These are phyloP conservation scores for Haberlea rhodopensis DNA, from an alignment of 257 asterid genomes.

Conservation along the genomic window DNA sequence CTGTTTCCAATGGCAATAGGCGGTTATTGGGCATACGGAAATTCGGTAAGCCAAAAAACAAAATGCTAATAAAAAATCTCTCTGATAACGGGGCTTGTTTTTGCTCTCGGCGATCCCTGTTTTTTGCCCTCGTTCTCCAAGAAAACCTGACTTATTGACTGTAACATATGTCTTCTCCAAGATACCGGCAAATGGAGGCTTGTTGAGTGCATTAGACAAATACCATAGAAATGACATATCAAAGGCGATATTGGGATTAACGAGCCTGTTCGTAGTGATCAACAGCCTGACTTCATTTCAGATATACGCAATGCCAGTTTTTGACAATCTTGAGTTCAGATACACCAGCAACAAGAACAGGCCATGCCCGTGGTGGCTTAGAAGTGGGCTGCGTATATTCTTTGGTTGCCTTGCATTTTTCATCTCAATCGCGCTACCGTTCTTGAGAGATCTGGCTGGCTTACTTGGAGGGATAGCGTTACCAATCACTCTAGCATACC, in stretches of 20 bases:
- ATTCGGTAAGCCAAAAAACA: constrained; percentile 38
- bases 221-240: constrained; percentile 65
- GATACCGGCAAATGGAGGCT: constrained; percentile 77
- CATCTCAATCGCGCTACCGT: constrained; percentile 77
- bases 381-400: constrained; percentile 48
- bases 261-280: constrained; percentile 65
- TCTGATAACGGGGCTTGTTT: not conserved
- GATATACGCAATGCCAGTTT: constrained; percentile 90
- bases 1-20: constrained; percentile 83
- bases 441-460: constrained; percentile 73
- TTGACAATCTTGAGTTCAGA: constrained; percentile 80
- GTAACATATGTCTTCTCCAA: constrained; percentile 25
- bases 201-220: constrained; percentile 57
- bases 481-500: constrained; percentile 83
- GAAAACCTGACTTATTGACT: not conserved
- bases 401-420: constrained; percentile 77
- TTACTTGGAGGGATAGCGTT: constrained; percentile 75
- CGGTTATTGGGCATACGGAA: constrained; percentile 90
- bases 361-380: constrained; percentile 87
- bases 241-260: constrained; percentile 42
- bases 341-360: constrained; percentile 64
- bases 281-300: constrained; percentile 84
- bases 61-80: no score
- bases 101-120: not conserved
- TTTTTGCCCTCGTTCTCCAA: no score